Evolutionary conservation across 192 early-diverging fungal genomes (phyloP).

Genomic region (Spinellus fusiger): DNA sequence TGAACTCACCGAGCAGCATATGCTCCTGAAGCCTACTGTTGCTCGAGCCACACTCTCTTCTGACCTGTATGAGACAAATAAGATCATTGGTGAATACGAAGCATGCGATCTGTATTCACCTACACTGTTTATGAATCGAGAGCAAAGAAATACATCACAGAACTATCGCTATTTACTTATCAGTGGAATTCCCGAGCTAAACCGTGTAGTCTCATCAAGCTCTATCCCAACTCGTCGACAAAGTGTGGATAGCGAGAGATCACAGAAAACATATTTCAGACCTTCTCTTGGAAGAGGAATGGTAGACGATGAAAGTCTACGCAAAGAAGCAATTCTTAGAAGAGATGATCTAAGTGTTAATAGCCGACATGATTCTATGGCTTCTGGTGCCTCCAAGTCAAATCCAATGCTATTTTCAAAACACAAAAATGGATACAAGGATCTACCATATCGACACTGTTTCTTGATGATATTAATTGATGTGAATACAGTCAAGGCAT

Average conservation of each 20-base stretch:
- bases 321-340: not conserved
- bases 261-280: slow-evolving; percentile 29
- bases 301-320: slow-evolving; percentile 15
- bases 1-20: slow-evolving; percentile 37
- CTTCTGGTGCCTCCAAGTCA: slow-evolving; percentile 24
- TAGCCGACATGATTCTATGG: slow-evolving; percentile 41
- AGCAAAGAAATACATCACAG: slow-evolving; percentile 20
- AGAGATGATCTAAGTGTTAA: slow-evolving; percentile 20
- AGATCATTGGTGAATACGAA: not conserved
- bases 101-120: slow-evolving; percentile 32
- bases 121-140: slow-evolving; percentile 19
- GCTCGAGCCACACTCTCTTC: slow-evolving; percentile 28
- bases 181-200: slow-evolving; percentile 44
- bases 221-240: slow-evolving; percentile 29
- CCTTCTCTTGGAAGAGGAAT: slow-evolving; percentile 24
- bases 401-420: not conserved
- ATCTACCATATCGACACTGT: slow-evolving; percentile 24
- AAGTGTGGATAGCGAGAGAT: slow-evolving; percentile 39
- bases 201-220: slow-evolving; percentile 22
- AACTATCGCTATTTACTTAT: slow-evolving; percentile 40
- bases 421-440: slow-evolving; percentile 10
- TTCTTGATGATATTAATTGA: slow-evolving; percentile 46
- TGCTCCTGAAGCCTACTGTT: slow-evolving; percentile 37
- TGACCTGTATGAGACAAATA: not conserved
- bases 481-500: slow-evolving; percentile 32